Evolutionary conservation across 2,329 filamentous ascomycete species (phyloP).

Genomic region (Alternaria hordeiaustralica): DNA sequence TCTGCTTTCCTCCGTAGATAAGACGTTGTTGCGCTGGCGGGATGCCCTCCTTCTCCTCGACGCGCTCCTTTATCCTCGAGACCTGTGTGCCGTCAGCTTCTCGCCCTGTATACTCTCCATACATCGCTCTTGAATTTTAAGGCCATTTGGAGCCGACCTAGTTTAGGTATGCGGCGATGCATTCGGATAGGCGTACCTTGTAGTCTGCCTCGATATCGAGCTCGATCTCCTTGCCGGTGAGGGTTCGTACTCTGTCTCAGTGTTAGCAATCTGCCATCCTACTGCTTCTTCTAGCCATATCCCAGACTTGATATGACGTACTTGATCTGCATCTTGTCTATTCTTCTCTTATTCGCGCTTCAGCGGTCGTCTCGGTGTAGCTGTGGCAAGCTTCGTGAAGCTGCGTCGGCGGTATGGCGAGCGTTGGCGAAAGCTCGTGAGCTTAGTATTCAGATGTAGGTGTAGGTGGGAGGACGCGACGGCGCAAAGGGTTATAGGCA

Average conservation of each 20-base stretch:
- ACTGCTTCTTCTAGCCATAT: not conserved
- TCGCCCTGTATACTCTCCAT: not conserved
- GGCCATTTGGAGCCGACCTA: no score
- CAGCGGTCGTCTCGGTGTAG: not conserved
- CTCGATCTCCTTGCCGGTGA: constrained; percentile 99
- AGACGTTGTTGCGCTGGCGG: constrained; percentile 95
- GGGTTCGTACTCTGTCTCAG: constrained; percentile 80
- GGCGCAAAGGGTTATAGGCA: constrained; percentile 5
- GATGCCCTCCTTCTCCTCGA: constrained; percentile 99
- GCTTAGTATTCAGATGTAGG: not conserved
- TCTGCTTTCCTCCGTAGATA: constrained; percentile 97
- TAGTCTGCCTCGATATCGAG: constrained; percentile 94
- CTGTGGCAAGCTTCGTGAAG: not conserved
- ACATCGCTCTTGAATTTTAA: not conserved
- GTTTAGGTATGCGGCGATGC: not conserved
- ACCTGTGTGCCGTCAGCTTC: constrained; percentile 63
- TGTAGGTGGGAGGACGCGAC: not conserved
- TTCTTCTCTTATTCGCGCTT: not conserved
- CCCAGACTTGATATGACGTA: constrained; percentile 14
- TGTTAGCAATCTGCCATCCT: constrained; percentile 12
- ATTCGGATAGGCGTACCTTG: constrained; percentile 66
- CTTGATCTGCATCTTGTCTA: constrained; percentile 47
- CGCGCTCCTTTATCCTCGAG: constrained; percentile 95
- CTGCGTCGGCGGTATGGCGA: not conserved
- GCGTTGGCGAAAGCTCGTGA: not conserved